Conservation (phyloP, 768 basidiomycete species). For the Tricholoma flavovirens region DNA sequence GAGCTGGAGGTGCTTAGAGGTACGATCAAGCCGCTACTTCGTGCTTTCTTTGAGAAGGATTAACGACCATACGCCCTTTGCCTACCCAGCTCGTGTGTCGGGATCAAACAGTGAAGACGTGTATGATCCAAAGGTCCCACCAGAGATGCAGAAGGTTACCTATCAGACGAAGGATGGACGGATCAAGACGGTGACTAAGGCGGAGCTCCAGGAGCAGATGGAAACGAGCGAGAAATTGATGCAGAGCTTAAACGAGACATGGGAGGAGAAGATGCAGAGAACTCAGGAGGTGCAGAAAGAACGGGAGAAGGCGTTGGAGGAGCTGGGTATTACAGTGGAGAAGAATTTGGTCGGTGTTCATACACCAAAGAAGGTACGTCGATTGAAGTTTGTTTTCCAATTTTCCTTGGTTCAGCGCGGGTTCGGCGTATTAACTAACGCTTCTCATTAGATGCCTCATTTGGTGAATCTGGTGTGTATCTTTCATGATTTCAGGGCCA, state of each 20-base stretch:
- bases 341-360: conserved; percentile 96
- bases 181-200: conserved; percentile 93
- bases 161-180: conserved; percentile 91
- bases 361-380: conserved; percentile 89
- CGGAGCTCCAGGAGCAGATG: conserved; percentile 95
- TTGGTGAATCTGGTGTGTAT: conserved; percentile 82
- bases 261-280: conserved; percentile 90
- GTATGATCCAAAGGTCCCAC: conserved; percentile 85
- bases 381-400: not conserved
- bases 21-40: conserved; percentile 32
- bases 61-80: conserved; percentile 8
- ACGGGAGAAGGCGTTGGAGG: conserved; percentile 95
- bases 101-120: conserved; percentile 62
- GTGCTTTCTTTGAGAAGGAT: conserved; percentile 2
- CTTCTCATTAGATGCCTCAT: conserved; percentile 71
- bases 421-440: conserved; percentile 6
- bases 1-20: conserved; percentile 90
- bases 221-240: conserved; percentile 93
- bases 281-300: conserved; percentile 96
- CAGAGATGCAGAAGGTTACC: conserved; percentile 92
- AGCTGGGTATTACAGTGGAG: conserved; percentile 95
- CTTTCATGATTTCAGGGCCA: conserved; percentile 6
- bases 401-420: not conserved
- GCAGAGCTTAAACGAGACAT: conserved; percentile 90
- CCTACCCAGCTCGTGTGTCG: conserved; percentile 61